These are phyloP conservation scores for Chytriomyces hyalinus DNA, from an alignment of 192 early-diverging fungal species.

Conservation along the genomic window DNA sequence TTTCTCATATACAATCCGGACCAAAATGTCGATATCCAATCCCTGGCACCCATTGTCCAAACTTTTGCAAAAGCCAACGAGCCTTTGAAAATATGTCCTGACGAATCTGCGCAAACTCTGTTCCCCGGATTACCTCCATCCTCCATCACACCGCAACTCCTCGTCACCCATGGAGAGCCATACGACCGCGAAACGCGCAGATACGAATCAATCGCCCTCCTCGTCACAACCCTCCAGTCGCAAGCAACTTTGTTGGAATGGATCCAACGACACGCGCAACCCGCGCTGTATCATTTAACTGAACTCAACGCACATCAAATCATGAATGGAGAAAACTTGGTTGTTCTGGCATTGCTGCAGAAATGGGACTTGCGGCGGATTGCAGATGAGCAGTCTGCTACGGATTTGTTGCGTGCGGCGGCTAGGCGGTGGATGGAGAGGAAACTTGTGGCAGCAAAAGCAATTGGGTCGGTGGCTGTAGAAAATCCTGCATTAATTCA, in stretches of 20 bases:
- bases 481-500: background rate
- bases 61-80: background rate
- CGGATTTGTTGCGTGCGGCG: constrained; percentile 9
- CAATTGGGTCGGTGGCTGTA: constrained; percentile 9
- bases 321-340: constrained; percentile 27
- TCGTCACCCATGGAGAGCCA: constrained; percentile 10
- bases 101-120: background rate
- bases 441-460: constrained; percentile 39
- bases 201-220: background rate
- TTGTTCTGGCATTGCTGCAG: constrained; percentile 34
- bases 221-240: background rate
- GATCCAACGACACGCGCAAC: constrained; percentile 28
- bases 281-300: constrained; percentile 7
- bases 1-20: constrained; percentile 47
- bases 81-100: constrained; percentile 13
- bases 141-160: background rate
- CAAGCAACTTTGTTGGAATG: constrained; percentile 15
- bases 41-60: constrained; percentile 1
- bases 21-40: background rate
- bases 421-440: constrained; percentile 16
- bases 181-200: background rate
- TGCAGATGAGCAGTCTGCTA: background rate
- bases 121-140: background rate
- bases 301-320: constrained; percentile 3
- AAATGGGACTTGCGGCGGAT: background rate